These are phyloP conservation scores for Hortiboletus flavorubellus DNA, from an alignment of 768 basidiomycete species.

Conservation along the genomic window DNA sequence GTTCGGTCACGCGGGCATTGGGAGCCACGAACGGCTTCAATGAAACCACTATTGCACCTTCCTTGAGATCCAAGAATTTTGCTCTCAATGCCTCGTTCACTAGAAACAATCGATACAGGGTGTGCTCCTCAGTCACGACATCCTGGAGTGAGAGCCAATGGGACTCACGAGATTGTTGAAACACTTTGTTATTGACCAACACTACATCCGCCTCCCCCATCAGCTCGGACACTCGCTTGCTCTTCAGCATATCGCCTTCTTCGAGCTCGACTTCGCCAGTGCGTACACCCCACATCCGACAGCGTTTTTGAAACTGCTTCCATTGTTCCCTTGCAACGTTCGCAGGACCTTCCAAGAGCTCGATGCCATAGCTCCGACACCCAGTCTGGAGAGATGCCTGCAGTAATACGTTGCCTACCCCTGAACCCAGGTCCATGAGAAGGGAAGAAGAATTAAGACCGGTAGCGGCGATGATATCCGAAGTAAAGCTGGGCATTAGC, in stretches of 20 bases:
- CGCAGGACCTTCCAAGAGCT: constrained; percentile 76
- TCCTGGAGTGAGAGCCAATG: not conserved
- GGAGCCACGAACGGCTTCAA: constrained; percentile 81
- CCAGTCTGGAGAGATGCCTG: constrained; percentile 82
- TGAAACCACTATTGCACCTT: constrained; percentile 87
- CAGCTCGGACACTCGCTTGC: constrained; percentile 61
- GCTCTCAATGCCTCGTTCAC: constrained; percentile 86
- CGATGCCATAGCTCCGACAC: constrained; percentile 74
- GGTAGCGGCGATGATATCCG: constrained; percentile 51
- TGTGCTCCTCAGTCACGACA: not conserved
- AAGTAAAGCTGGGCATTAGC: constrained; percentile 72
- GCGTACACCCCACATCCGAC: constrained; percentile 87
- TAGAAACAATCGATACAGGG: constrained; percentile 25
- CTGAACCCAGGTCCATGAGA: constrained; percentile 83
- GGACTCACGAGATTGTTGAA: constrained; percentile 64
- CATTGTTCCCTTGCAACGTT: constrained; percentile 75
- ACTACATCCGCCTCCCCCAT: constrained; percentile 86
- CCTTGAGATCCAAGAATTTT: constrained; percentile 92
- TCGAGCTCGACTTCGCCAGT: constrained; percentile 75
- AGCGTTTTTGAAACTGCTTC: constrained; percentile 69
- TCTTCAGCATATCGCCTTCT: constrained; percentile 82
- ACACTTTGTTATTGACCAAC: constrained; percentile 86
- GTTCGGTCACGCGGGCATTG: constrained; percentile 75
- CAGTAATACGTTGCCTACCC: constrained; percentile 81
- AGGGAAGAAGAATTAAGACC: constrained; percentile 52